Evolutionary conservation across 2,329 filamentous ascomycete genomes (phyloP).

Genomic region (Pseudocercospora ulei): DNA sequence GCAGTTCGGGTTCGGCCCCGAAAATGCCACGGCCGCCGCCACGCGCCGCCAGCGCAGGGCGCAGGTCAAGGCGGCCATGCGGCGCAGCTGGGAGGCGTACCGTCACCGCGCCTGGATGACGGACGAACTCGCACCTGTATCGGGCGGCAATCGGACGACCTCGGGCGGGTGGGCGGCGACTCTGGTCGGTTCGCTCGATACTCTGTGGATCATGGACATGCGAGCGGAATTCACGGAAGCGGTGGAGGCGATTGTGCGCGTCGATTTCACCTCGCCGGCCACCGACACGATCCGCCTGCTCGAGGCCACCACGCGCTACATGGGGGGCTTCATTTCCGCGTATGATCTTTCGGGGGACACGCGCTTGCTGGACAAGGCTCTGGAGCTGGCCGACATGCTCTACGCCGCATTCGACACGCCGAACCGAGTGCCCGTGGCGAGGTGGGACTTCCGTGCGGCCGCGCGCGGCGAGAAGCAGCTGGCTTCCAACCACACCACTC

Average conservation of each 20-base stretch:
- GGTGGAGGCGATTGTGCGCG: conserved; percentile 48
- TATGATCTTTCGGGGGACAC: conserved; percentile 54
- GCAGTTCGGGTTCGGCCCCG: conserved; percentile 13
- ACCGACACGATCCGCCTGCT: conserved; percentile 53
- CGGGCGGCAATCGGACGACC: conserved; percentile 58
- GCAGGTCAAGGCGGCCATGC: conserved; percentile 60
- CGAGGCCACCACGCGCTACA: conserved; percentile 61
- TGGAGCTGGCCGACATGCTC: conserved; percentile 54
- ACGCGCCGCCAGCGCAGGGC: conserved; percentile 15
- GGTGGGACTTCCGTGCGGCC: conserved; percentile 47
- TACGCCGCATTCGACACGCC: conserved; percentile 60
- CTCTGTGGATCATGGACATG: conserved; percentile 62
- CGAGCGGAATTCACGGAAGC: conserved; percentile 56
- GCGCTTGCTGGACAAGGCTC: conserved; percentile 52
- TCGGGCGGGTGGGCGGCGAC: conserved; percentile 92
- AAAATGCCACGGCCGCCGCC: conserved; percentile 6
- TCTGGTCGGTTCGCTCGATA: conserved; percentile 65
- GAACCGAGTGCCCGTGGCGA: conserved; percentile 54
- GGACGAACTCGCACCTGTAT: conserved; percentile 65
- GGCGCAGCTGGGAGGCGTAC: conserved; percentile 73
- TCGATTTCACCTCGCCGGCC: conserved; percentile 52
- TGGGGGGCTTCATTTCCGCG: conserved; percentile 59
- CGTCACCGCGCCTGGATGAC: conserved; percentile 69
- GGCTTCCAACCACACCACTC: conserved; percentile 33
- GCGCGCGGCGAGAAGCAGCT: conserved; percentile 25